phyloP scores from a whole-genome alignment of 352 stramenopile species.

The Phytophthora agathidicida region DNA sequence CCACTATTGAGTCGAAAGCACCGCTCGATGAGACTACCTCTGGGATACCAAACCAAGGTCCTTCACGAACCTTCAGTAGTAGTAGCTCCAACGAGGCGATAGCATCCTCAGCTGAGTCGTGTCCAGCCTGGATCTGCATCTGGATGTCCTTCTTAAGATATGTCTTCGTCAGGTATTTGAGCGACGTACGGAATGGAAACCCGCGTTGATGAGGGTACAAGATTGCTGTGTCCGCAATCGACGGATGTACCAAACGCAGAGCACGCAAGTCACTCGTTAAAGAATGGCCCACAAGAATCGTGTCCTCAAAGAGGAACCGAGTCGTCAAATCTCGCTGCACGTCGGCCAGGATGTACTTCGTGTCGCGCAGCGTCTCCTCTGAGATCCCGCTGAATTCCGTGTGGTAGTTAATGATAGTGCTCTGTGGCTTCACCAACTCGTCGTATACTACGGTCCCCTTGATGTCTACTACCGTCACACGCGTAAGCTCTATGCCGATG shows the following conservation, averaged over 20 bases:
- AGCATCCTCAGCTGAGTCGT: slow-evolving; percentile 88
- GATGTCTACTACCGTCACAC: slow-evolving; percentile 78
- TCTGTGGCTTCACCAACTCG: slow-evolving; percentile 83
- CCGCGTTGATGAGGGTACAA: slow-evolving; percentile 86
- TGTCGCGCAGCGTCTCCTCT: slow-evolving; percentile 62
- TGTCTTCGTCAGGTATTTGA: slow-evolving; percentile 88
- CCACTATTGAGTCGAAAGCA: slow-evolving; percentile 71
- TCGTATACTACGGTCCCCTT: slow-evolving; percentile 75
- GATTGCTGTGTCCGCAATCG: slow-evolving; percentile 79
- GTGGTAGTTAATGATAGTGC: slow-evolving; percentile 90
- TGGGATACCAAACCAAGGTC: slow-evolving; percentile 76
- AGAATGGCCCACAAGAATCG: slow-evolving; percentile 86
- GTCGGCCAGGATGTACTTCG: slow-evolving; percentile 67
- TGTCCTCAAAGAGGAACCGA: slow-evolving; percentile 72
- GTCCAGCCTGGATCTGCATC: slow-evolving; percentile 57
- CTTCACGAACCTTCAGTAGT: slow-evolving; percentile 71
- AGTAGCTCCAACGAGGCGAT: slow-evolving; percentile 80
- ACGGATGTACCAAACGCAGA: slow-evolving; percentile 74
- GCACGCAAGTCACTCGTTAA: slow-evolving; percentile 87
- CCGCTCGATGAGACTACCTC: slow-evolving; percentile 39
- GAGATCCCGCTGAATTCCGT: slow-evolving; percentile 92
- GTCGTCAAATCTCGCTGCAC: slow-evolving; percentile 68
- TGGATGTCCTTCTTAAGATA: slow-evolving; percentile 84
- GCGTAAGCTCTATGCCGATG: slow-evolving; percentile 83
- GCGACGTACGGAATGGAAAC: slow-evolving; percentile 81